phyloP scores from a whole-genome alignment of 148 eudicot genomes.

The Vaccinium macrocarpon region DNA sequence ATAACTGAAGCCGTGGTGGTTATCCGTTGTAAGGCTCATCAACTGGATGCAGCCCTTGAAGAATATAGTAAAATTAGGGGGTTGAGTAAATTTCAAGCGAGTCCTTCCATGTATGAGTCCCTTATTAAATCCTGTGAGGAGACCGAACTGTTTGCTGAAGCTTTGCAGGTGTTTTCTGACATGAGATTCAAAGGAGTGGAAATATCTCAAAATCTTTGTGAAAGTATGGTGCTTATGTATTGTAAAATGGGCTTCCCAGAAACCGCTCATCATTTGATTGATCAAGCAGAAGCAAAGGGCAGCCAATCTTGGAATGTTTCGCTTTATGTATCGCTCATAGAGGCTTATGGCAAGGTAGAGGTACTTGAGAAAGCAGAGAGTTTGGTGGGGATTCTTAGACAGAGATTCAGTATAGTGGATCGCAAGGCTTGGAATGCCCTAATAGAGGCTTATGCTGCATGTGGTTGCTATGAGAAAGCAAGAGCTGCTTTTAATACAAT shows the following conservation, averaged over 20 bases:
- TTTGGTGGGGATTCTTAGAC: conserved; percentile 64
- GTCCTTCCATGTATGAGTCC: conserved; percentile 65
- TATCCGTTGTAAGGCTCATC: conserved; percentile 62
- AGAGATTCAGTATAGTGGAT: conserved; percentile 51
- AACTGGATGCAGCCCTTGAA: conserved; percentile 57
- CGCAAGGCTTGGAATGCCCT: conserved; percentile 83
- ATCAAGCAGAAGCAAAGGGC: conserved; percentile 57
- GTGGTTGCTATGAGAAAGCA: conserved; percentile 88
- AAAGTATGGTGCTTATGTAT: conserved; percentile 55
- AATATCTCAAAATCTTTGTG: conserved; percentile 56
- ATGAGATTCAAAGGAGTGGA: conserved; percentile 70
- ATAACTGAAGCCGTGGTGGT: conserved; percentile 70
- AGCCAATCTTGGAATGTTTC: conserved; percentile 38
- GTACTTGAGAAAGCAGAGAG: conserved; percentile 73
- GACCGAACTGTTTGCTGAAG: conserved; percentile 55
- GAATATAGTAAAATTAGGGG: conserved; percentile 48
- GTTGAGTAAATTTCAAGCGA: conserved; percentile 37
- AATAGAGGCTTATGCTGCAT: conserved; percentile 69
- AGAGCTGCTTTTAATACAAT: conserved; percentile 97
- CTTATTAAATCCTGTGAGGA: conserved; percentile 71
- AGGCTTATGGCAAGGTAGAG: conserved; percentile 72
- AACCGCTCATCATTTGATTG: conserved; percentile 68
- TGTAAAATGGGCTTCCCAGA: conserved; percentile 88
- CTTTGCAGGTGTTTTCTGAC: conserved; percentile 88
- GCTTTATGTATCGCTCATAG: conserved; percentile 58